Percentiles rank a stretch among this genome's conserved stretches.
Conservation (phyloP, 1,139 yeast genomes). For the Scheffersomyces illinoinensis region DNA sequence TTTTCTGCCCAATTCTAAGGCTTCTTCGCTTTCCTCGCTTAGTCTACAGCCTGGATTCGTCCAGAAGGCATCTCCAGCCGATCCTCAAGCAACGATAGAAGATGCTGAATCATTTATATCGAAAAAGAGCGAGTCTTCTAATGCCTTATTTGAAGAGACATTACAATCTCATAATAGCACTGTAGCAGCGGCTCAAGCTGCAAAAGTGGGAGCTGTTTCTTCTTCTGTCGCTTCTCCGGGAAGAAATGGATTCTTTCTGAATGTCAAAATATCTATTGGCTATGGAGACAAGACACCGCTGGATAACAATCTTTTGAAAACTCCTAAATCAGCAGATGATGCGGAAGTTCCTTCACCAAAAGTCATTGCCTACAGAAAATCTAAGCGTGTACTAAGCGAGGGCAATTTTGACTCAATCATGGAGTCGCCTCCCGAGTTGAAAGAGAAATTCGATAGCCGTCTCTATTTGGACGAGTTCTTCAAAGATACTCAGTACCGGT, state of each 20-base stretch:
- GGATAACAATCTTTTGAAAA: not conserved
- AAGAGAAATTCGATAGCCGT: slow-evolving; percentile 32
- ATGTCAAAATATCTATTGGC: slow-evolving; percentile 6
- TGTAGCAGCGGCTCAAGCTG: slow-evolving; percentile 5
- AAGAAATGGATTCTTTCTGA: slow-evolving; percentile 9
- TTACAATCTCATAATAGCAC: not conserved
- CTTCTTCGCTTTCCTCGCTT: slow-evolving; percentile 26
- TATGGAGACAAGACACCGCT: not conserved
- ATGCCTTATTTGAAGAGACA: slow-evolving; percentile 9
- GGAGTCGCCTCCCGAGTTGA: slow-evolving; percentile 8
- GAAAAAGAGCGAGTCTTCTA: slow-evolving; percentile 24
- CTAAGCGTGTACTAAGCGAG: slow-evolving; percentile 35
- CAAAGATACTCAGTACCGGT: slow-evolving; percentile 40
- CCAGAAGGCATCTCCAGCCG: slow-evolving; percentile 54
- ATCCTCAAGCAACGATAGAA: slow-evolving; percentile 58
- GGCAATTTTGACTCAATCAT: slow-evolving; percentile 27
- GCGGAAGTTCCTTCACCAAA: slow-evolving; percentile 34
- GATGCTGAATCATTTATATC: slow-evolving; percentile 50
- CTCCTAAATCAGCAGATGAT: not conserved
- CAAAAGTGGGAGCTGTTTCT: not conserved
- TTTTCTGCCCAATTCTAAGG: not conserved
- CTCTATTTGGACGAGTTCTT: slow-evolving; percentile 41
- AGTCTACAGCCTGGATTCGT: slow-evolving; percentile 40
- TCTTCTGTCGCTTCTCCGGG: not conserved
- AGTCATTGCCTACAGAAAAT: slow-evolving; percentile 49